phyloP scores from a whole-genome alignment of 2,329 filamentous ascomycete genomes.

The Penicillium sclerotiorum region DNA sequence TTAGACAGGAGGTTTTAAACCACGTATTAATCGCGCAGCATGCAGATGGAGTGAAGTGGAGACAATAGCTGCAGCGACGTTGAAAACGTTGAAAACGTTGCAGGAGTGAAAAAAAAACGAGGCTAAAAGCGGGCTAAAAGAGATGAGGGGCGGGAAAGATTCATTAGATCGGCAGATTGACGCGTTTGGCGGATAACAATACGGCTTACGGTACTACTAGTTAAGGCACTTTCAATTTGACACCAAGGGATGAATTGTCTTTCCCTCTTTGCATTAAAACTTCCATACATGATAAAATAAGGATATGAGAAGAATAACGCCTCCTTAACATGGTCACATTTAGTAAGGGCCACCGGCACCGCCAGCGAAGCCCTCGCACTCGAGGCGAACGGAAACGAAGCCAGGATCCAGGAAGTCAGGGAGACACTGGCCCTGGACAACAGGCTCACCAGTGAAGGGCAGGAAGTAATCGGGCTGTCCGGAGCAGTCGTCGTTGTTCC shows the following conservation, averaged over 20 bases:
- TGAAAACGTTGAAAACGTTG: background rate
- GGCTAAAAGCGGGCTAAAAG: background rate
- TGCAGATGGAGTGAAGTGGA: background rate
- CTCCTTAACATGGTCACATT: background rate
- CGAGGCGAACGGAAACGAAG: slow-evolving; percentile 23
- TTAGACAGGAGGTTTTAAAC: background rate
- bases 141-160: slow-evolving; percentile 2
- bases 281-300: slow-evolving; percentile 16
- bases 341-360: background rate
- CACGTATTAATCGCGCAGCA: background rate
- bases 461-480: slow-evolving; percentile 19
- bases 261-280: slow-evolving; percentile 11
- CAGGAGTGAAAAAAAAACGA: background rate
- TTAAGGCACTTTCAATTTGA: background rate
- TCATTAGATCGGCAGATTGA: background rate
- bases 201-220: too few species aligned
- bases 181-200: too few species aligned
- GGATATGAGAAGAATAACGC: slow-evolving; percentile 5
- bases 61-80: background rate
- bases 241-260: background rate
- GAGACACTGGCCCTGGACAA: slow-evolving; percentile 20
- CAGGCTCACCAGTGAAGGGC: slow-evolving; percentile 16
- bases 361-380: slow-evolving; percentile 13
- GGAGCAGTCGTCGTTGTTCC: slow-evolving; percentile 25
- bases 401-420: slow-evolving; percentile 22